Base-by-base conservation (phyloP, 2,329 filamentous ascomycete genomes). In the Reticulascus tulasneorum region DNA sequence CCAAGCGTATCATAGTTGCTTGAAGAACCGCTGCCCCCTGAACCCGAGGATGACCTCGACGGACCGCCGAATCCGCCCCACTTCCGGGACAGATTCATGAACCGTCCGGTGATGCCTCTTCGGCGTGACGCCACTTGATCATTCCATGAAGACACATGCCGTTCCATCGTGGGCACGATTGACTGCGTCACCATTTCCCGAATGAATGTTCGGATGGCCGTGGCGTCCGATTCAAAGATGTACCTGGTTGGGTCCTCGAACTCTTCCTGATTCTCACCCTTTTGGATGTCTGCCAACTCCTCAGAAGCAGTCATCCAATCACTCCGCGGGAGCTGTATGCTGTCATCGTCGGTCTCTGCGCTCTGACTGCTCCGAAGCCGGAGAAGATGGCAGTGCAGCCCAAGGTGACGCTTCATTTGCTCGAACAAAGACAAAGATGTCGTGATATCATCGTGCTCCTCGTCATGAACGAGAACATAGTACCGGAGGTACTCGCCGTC, bases 361-460 rank as follows among this genome's bases (percentile, higher is more conserved):
- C 88, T 91, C 55, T 89, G 85, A 23, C 80, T 84, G 52, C 87
- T 94, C 49, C 91, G 78, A 33, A 98, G 67, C 45, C 94, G 74
- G 22, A 98, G 70, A 9, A 98, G 71, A 62, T 98, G 93, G 56
- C 93, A 98, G 61, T 98, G 90, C 30, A 97, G 69, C 2, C 93
- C 93, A 46, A 98, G 87, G 62, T 96, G 88, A n/a, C 93, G 81
- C 63, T 97, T 98, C 94, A 98, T 98, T 60, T 96, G 88, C 50
- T 98, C 93, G 60, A 95, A 98, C 19, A 97, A 70, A 13, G 81
- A 78, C 60, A 91, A 91, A 10, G 90, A 94, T 61, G 89, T 85
- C 23, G 79, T 79, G 43, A 97, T 94, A 56, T 98, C 90, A 54
- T 95, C 91, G 43, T 80, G 81, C 55, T 98, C 93, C 63, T 98